Conservation (phyloP, 768 basidiomycete genomes). For the Podaxis sp. region DNA sequence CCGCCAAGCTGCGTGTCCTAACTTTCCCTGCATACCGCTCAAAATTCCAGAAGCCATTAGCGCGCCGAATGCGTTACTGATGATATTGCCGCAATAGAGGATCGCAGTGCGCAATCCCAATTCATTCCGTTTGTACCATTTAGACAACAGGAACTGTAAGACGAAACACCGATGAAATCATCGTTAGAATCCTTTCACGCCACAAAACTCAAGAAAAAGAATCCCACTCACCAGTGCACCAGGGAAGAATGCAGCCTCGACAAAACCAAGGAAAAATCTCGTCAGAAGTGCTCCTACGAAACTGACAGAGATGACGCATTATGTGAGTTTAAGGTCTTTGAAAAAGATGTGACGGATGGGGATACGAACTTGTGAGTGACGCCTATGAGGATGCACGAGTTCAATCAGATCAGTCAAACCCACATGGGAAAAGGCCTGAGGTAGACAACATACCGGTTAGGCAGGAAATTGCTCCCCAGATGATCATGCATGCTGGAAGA, state of each 20-base stretch:
- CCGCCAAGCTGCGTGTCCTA: constrained; percentile 81
- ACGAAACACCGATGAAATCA: not conserved
- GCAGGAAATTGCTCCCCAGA: constrained; percentile 67
- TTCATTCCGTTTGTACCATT: constrained; percentile 79
- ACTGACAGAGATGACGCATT: constrained; percentile 28
- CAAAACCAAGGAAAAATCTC: constrained; percentile 77
- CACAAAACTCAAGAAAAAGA: not conserved
- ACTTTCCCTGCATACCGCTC: constrained; percentile 67
- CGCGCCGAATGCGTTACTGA: constrained; percentile 85
- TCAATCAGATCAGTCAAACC: not conserved
- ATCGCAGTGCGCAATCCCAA: constrained; percentile 72
- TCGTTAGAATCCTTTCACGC: constrained; percentile 3
- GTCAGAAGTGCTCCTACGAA: constrained; percentile 69
- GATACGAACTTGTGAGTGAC: constrained; percentile 36
- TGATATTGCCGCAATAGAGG: constrained; percentile 72
- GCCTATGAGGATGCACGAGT: constrained; percentile 24
- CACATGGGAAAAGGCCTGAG: not conserved
- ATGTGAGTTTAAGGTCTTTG: not conserved
- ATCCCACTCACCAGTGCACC: constrained; percentile 38
- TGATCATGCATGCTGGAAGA: constrained; percentile 62
- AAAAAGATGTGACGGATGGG: not conserved
- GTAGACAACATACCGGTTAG: constrained; percentile 40
- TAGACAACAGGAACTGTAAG: constrained; percentile 55
- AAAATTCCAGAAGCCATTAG: constrained; percentile 82
- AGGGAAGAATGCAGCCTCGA: constrained; percentile 73